A percentile compares a stretch with the other conserved stretches of the same genome.
Conservation (phyloP, 1,284 basidiomycete species). For the Rhodotorula sp. region DNA sequence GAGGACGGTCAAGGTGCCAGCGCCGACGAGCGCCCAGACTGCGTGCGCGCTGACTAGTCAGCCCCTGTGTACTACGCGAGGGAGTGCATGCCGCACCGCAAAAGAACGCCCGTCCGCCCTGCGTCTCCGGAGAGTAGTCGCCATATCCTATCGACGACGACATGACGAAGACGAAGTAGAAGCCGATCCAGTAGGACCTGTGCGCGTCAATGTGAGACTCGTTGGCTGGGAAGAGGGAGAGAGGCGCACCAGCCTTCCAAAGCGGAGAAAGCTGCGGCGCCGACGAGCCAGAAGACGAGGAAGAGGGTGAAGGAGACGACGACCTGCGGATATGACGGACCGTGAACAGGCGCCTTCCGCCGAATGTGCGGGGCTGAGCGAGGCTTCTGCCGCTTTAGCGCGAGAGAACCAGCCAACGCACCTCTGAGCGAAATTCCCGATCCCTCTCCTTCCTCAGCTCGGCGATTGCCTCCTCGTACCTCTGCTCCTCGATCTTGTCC, state of each 20-base stretch:
- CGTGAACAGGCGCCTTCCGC: no score
- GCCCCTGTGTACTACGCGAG: no score
- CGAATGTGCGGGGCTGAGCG: no score
- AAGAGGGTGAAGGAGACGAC: constrained; percentile 58
- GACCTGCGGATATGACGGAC: constrained; percentile 47
- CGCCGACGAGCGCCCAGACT: constrained; percentile 68
- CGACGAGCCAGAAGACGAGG: constrained; percentile 63
- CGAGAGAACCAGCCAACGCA: constrained; percentile 40
- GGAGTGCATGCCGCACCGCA: constrained; percentile 36
- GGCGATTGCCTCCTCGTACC: constrained; percentile 48
- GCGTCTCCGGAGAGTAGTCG: constrained; percentile 63
- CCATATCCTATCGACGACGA: constrained; percentile 62
- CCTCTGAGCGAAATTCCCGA: constrained; percentile 59
- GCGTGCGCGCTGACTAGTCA: no score
- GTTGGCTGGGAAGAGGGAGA: no score
- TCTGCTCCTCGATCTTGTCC: constrained; percentile 2
- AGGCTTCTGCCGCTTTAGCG: no score
- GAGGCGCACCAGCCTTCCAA: constrained; percentile 57
- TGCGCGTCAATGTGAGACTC: background rate
- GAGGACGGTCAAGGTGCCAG: constrained; percentile 43
- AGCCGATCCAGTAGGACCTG: constrained; percentile 55
- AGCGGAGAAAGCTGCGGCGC: constrained; percentile 60
- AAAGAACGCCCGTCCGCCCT: constrained; percentile 73
- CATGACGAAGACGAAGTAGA: constrained; percentile 58
- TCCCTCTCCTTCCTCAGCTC: constrained; percentile 54